Conservation (phyloP, 2,329 filamentous ascomycete species). For the Rasamsonia emersonii region DNA sequence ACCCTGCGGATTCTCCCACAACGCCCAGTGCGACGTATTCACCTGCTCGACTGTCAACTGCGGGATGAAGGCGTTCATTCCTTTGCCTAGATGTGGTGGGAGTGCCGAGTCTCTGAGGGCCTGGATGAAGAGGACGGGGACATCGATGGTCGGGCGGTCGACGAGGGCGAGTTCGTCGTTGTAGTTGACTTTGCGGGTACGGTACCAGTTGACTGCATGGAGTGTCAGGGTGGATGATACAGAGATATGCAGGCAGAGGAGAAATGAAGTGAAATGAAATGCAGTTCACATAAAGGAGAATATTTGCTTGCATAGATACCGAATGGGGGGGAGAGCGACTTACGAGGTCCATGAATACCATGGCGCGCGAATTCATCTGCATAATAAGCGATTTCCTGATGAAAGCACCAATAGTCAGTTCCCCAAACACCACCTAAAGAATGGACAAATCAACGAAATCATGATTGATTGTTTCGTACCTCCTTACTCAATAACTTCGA, state of each 20-base stretch:
- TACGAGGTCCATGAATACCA: conserved; percentile 66
- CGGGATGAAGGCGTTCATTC: conserved; percentile 62
- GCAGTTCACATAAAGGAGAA: no score
- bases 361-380: conserved; percentile 59
- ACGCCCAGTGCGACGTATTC: conserved; percentile 68
- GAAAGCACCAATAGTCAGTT: conserved; percentile 5
- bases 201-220: conserved; percentile 70
- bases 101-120: conserved; percentile 65
- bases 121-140: conserved; percentile 66
- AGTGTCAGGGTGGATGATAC: conserved; percentile 2
- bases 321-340: conserved; percentile 15
- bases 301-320: background rate
- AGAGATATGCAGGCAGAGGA: no score
- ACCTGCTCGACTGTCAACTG: conserved; percentile 60
- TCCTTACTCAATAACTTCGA: conserved; percentile 55
- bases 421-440: background rate
- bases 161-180: conserved; percentile 56
- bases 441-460: background rate
- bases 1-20: conserved; percentile 62
- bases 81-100: conserved; percentile 58
- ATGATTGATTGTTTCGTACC: conserved; percentile 35
- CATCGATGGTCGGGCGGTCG: conserved; percentile 36
- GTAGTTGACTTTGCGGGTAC: conserved; percentile 62
- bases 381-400: conserved; percentile 65
- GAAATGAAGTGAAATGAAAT: background rate